Percentiles rank a stretch among this genome's conserved stretches.
phyloP scores from a whole-genome alignment of 495 filamentous ascomycete genomes.

The Trichocladium uniseriatum region DNA sequence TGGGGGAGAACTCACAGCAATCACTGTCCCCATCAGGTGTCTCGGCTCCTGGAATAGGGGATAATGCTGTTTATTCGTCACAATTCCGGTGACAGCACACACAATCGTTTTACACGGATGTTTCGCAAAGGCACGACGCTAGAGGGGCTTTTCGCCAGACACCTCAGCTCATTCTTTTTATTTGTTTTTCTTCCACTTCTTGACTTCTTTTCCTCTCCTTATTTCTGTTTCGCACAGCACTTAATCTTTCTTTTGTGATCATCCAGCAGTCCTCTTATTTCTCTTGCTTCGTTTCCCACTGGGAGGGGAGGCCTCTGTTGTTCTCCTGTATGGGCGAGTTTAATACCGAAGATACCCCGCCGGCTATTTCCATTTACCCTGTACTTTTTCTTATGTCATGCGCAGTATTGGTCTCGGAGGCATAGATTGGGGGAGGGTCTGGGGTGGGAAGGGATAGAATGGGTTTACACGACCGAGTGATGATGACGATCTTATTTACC shows the following conservation, averaged over 20 bases:
- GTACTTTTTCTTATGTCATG: not conserved
- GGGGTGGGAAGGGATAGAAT: not conserved
- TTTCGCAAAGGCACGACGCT: no score
- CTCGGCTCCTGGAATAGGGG: slow-evolving; percentile 44
- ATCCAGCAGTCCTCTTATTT: no score
- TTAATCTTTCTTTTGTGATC: not conserved
- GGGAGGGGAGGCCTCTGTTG: no score
- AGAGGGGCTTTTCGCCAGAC: no score
- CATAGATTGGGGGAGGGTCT: slow-evolving; percentile 11
- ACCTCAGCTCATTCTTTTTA: not conserved
- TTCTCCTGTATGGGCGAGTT: not conserved
- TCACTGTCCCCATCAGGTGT: slow-evolving; percentile 44
- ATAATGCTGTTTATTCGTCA: slow-evolving; percentile 36
- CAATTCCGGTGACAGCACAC: slow-evolving; percentile 26
- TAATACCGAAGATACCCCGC: slow-evolving; percentile 16
- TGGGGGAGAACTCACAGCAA: slow-evolving; percentile 45
- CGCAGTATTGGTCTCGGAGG: slow-evolving; percentile 3
- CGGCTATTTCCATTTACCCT: not conserved
- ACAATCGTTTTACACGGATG: not conserved
- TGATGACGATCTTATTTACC: slow-evolving; percentile 11
- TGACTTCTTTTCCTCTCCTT: not conserved
- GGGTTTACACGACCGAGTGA: slow-evolving; percentile 6
- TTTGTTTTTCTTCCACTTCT: not conserved
- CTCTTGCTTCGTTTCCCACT: no score
- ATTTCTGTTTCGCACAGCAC: not conserved